A percentile compares a stretch with the other conserved stretches of the same genome.
Evolutionary conservation across 2,329 filamentous ascomycete genomes (phyloP).

Genomic region (Verticillium tricorpus): DNA sequence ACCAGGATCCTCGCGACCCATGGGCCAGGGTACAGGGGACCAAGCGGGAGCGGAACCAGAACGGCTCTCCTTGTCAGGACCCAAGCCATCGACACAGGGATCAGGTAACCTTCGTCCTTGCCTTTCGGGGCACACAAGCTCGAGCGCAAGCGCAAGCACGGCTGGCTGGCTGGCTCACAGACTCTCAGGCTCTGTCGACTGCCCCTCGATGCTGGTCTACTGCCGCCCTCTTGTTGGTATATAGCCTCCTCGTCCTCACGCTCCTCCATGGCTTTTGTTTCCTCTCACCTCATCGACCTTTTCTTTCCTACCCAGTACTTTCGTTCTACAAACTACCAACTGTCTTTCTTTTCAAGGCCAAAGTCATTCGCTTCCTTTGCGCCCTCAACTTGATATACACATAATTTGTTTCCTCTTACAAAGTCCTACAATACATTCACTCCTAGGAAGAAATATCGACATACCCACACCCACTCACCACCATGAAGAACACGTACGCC

Average conservation of each 20-base stretch:
- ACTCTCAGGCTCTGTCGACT: neutral
- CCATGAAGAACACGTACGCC: conserved; percentile 48
- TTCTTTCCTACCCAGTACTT: conserved; percentile 16
- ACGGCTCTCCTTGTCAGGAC: neutral
- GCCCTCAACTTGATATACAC: conserved; percentile 5
- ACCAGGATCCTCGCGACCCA: neutral
- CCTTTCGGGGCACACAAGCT: conserved; percentile 4
- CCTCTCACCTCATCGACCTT: conserved; percentile 14
- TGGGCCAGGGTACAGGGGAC: neutral
- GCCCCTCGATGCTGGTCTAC: neutral
- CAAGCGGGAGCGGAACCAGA: neutral
- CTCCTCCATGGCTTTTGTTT: conserved; percentile 9
- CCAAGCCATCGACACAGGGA: neutral
- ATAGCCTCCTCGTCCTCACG: conserved; percentile 10
- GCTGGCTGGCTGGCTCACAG: conserved; percentile 1
- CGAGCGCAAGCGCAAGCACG: neutral
- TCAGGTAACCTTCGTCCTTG: conserved; percentile 2
- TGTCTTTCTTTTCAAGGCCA: conserved; percentile 34
- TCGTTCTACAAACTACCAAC: conserved; percentile 22
- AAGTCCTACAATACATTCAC: neutral
- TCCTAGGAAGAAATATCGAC: neutral
- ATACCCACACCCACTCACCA: conserved; percentile 17
- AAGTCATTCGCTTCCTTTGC: conserved; percentile 56
- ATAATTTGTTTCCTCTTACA: conserved; percentile 3
- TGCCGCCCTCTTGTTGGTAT: conserved; percentile 9